Evolutionary conservation across 352 stramenopile genomes (phyloP), one percentile per base, ranked within the genome.

Genomic region (Globisporangium heterothallicum): DNA sequence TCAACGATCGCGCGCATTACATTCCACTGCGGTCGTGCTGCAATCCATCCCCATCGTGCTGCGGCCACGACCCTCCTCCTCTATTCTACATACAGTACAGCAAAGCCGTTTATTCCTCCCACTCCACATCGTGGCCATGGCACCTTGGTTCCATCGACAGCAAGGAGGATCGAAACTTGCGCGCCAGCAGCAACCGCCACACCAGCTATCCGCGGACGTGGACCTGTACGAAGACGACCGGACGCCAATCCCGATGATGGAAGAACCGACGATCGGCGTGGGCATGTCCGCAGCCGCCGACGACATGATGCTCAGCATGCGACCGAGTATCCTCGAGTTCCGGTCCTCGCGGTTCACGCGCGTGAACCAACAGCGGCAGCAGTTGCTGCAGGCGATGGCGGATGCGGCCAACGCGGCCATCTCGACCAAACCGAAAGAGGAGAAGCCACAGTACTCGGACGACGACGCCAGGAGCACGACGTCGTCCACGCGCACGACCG

Each of bases 321-420:
- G 73, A 4, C 68, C 73, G 3, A 78, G 66, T 51, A 67, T 84
- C 12, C 55, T 82, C 47, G 61, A 72, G 19, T 85, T 82, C 51
- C 61, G 69, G 6, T 61, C 64, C 2, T 74, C 73, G 38, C 73
- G 73, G 13, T 70, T 79, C 50, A 48, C 72, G 55, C 70, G 70
- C 26, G 59, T 73, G 24, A 77, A 74, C 38, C 55, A 74, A 30
- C 72, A 78, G 32, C 68, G 75, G 40, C 68, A 75, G 12, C 72
- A 79, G 41, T 72, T 81, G 12, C 48, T 72, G 44, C 64, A 64
- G 32, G 63, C 61, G 8, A 64, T 76, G 19, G 68, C 48, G 25
- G 34, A 63, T 18, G 49, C 56, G 1, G 48, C 45, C n/a, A 59
- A 59, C 32, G 12, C 27, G 19, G 32, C 32, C 14, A 26, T 56